Evolutionary conservation across 805 yeast species (phyloP).

Genomic region (Dipodascopsis uninucleata): DNA sequence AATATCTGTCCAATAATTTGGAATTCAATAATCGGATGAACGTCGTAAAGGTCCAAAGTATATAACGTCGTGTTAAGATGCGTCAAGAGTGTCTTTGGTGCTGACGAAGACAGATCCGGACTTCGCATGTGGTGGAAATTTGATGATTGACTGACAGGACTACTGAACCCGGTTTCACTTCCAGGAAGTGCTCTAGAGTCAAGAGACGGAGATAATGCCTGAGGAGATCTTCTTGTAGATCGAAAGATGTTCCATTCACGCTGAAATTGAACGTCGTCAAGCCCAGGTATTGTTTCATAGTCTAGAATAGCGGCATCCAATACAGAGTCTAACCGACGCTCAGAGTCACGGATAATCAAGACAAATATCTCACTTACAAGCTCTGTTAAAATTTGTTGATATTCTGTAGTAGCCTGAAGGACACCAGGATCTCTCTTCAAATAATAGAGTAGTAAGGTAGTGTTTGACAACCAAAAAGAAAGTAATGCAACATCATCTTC

Average conservation of each 20-base stretch:
- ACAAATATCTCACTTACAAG: conserved; percentile 37
- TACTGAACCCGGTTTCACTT: too few relatives aligned
- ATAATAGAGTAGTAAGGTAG: conserved; percentile 75
- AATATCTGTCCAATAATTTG: conserved; percentile 76
- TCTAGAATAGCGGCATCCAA: conserved; percentile 46
- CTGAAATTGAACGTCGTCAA: conserved; percentile 70
- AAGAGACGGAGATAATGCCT: too few relatives aligned
- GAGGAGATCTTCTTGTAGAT: conserved; percentile 42
- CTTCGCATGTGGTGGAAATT: too few relatives aligned
- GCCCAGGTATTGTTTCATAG: conserved; percentile 78
- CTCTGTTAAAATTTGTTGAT: conserved; percentile 33
- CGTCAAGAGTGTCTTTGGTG: conserved; percentile 74
- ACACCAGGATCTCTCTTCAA: conserved; percentile 59
- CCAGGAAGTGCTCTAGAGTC: too few relatives aligned
- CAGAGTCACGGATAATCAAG: conserved; percentile 37
- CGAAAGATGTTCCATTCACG: conserved; percentile 64
- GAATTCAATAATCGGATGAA: conserved; percentile 71
- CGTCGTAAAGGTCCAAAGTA: conserved; percentile 75
- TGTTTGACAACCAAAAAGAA: conserved; percentile 84
- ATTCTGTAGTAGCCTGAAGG: conserved; percentile 30
- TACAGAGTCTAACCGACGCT: conserved; percentile 36
- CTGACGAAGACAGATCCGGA: too few relatives aligned
- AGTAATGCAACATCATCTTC: conserved; percentile 40
- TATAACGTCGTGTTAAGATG: conserved; percentile 84
- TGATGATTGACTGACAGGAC: too few relatives aligned